Percentiles rank a stretch among this genome's conserved stretches.
Conservation (phyloP, 169 alveolate species). For the Pseudocohnilembus persalinus region DNA sequence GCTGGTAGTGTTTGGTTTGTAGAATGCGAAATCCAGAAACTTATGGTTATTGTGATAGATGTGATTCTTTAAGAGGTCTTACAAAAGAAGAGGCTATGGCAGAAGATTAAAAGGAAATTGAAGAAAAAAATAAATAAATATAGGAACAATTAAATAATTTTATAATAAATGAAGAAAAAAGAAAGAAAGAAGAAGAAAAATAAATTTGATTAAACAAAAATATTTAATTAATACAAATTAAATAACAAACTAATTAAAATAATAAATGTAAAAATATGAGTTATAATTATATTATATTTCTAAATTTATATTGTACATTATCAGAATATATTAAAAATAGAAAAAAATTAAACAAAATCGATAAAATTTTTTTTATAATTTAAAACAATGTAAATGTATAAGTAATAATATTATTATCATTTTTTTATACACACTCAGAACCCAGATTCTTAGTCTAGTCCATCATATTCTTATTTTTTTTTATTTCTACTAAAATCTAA, state of each 20-base stretch:
- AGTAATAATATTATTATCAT: too few relatives aligned
- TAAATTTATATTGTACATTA: too few relatives aligned
- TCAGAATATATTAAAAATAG: too few relatives aligned
- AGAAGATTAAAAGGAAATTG: background rate
- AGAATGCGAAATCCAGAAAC: background rate
- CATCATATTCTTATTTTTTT: background rate
- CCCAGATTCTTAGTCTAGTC: background rate
- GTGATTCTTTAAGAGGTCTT: background rate
- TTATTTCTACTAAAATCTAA: background rate
- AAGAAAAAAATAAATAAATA: background rate
- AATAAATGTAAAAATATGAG: background rate
- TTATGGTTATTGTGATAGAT: background rate
- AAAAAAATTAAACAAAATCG: too few relatives aligned
- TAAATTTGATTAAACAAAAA: background rate
- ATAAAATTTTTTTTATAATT: too few relatives aligned
- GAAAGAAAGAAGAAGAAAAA: background rate
- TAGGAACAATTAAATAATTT: background rate
- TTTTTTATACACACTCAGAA: too few relatives aligned
- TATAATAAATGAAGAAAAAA: background rate
- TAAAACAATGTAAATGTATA: too few relatives aligned
- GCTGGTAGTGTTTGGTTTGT: background rate
- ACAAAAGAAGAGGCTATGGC: background rate
- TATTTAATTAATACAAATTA: too few relatives aligned
- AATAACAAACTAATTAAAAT: background rate
- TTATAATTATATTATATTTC: too few relatives aligned